These are phyloP conservation scores for Verbena officinalis DNA, from an alignment of 257 asterid genomes.

Conservation along the genomic window DNA sequence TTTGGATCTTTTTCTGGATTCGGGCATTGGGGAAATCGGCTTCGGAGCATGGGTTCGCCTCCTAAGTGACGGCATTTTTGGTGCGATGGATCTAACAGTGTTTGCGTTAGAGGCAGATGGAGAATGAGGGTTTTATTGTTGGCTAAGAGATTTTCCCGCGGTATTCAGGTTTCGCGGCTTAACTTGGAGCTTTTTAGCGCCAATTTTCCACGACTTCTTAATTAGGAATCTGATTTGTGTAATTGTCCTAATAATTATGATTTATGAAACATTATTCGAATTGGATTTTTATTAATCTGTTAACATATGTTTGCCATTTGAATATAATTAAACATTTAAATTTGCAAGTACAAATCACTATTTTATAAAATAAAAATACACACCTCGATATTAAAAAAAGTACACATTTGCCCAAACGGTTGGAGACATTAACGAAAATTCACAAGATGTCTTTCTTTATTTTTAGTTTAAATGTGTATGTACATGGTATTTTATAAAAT, in stretches of 20 bases:
- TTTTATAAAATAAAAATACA: too few species aligned
- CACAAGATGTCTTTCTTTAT: too few species aligned
- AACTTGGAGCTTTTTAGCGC: constrained; percentile 34
- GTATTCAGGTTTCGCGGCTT: constrained; percentile 39
- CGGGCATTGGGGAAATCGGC: constrained; percentile 31
- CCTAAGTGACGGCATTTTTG: constrained; percentile 43
- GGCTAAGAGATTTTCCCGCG: constrained; percentile 32
- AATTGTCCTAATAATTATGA: background rate
- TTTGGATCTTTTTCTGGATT: constrained; percentile 34
- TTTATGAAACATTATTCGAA: too few species aligned
- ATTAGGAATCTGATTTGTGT: background rate
- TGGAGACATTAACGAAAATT: too few species aligned
- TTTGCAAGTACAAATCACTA: too few species aligned
- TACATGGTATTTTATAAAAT: too few species aligned
- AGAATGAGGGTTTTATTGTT: constrained; percentile 24
- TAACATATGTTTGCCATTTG: too few species aligned
- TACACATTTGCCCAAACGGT: too few species aligned
- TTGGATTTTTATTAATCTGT: too few species aligned
- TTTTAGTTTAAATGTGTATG: too few species aligned
- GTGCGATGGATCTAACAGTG: constrained; percentile 12
- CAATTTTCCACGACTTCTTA: background rate
- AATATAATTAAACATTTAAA: too few species aligned
- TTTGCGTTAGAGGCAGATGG: constrained; percentile 4
- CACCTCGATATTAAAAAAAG: too few species aligned
- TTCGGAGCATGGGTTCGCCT: constrained; percentile 71